A percentile compares a stretch with the other conserved stretches of the same genome.
phyloP scores from a whole-genome alignment of 768 basidiomycete genomes.

The Calocybe cyanea region DNA sequence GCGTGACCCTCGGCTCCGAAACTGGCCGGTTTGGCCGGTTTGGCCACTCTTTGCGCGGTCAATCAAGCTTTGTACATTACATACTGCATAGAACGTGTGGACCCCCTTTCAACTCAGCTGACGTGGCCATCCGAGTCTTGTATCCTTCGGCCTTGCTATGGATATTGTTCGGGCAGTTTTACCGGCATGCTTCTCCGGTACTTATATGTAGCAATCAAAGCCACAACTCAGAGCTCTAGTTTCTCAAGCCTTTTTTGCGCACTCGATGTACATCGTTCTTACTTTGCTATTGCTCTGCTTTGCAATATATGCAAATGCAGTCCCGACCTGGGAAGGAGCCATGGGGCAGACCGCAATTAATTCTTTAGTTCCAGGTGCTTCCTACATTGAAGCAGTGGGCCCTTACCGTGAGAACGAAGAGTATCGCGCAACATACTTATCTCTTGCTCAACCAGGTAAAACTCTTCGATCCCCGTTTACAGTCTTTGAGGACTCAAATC shows the following conservation, averaged over 20 bases:
- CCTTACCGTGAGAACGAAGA: constrained; percentile 17
- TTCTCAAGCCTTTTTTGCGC: not conserved
- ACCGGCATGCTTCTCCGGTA: constrained; percentile 26
- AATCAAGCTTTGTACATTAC: too few relatives aligned
- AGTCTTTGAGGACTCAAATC: not conserved
- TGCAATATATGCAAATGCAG: constrained; percentile 22
- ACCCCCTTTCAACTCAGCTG: too few relatives aligned
- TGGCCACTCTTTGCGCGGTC: too few relatives aligned
- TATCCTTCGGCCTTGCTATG: constrained; percentile 3
- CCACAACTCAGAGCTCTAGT: too few relatives aligned
- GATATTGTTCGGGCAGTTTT: constrained; percentile 16
- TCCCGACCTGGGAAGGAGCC: constrained; percentile 43
- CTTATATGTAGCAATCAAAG: too few relatives aligned
- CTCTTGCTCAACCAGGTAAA: constrained; percentile 29
- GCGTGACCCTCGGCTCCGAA: constrained; percentile 11
- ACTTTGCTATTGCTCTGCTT: constrained; percentile 19
- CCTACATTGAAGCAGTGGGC: constrained; percentile 35
- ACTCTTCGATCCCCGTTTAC: not conserved
- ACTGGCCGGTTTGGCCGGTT: not conserved
- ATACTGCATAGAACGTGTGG: too few relatives aligned
- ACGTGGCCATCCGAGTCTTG: too few relatives aligned
- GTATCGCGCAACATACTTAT: constrained; percentile 25
- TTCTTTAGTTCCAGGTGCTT: constrained; percentile 38
- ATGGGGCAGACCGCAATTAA: constrained; percentile 32
- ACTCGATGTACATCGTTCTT: constrained; percentile 15